These are phyloP conservation scores for Prototheca stagnorum DNA, from an alignment of 163 green algal species.

Conservation along the genomic window DNA sequence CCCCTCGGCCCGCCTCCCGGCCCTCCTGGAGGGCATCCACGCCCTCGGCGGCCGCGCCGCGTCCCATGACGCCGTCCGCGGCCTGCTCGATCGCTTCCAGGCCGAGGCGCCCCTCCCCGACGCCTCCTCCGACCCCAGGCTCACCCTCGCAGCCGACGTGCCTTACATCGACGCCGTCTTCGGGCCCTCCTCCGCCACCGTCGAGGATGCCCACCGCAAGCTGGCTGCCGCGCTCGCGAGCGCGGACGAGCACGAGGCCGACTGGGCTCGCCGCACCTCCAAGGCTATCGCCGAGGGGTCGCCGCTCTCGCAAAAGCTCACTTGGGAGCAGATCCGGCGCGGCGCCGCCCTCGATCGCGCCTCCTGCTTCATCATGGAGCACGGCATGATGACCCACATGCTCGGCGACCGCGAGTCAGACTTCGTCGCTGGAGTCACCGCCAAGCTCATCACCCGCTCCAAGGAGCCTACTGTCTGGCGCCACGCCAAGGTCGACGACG, in stretches of 20 bases:
- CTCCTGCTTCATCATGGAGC: slow-evolving; percentile 45
- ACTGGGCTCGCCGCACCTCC: not conserved
- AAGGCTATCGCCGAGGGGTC: slow-evolving; percentile 15
- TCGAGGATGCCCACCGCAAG: not conserved
- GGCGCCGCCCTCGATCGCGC: slow-evolving; percentile 17
- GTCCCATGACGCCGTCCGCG: not conserved
- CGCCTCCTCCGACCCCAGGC: too few species aligned
- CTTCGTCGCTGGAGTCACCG: slow-evolving; percentile 40
- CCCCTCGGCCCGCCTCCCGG: slow-evolving; percentile 29
- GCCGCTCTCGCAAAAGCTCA: slow-evolving; percentile 43
- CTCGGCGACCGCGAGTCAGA: slow-evolving; percentile 13
- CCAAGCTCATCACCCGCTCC: slow-evolving; percentile 48
- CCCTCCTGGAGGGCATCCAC: slow-evolving; percentile 14
- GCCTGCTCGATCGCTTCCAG: slow-evolving; percentile 10
- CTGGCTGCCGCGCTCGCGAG: too few species aligned
- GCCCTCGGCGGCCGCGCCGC: not conserved
- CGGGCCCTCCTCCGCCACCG: too few species aligned
- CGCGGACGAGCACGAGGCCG: too few species aligned
- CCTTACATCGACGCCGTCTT: slow-evolving; percentile 40
- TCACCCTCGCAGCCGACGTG: too few species aligned
- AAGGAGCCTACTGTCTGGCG: slow-evolving; percentile 35
- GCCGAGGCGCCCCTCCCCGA: slow-evolving; percentile 7
- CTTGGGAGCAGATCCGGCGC: slow-evolving; percentile 34
- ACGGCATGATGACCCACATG: slow-evolving; percentile 24
- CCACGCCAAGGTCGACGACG: slow-evolving; percentile 27